Evolutionary conservation across 2,329 filamentous ascomycete genomes (phyloP), one percentile per base, ranked within the genome.

Genomic region (Clarireedia sp.): DNA sequence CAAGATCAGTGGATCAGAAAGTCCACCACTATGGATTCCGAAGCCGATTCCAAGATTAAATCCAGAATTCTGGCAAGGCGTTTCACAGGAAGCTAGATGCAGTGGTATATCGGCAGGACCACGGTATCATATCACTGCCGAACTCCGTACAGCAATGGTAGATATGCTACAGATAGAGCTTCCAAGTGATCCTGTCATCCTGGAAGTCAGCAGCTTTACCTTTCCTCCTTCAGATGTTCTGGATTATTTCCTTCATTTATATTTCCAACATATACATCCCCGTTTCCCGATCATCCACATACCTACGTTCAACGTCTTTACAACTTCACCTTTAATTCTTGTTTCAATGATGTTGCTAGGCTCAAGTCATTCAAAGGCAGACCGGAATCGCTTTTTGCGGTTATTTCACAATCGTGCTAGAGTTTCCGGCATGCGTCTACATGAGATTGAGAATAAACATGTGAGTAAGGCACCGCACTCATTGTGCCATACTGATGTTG

Each of bases 281-380:
- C 50, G 64, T 48, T 66, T 63, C 54, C 60, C 63, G 6, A 56
- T 66, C 14, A 48, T 65, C 10, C 64, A 67, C 48, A 54, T 66
- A 10, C 65, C 65, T 8, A 66, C 65, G 8, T 66, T 67, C 26
- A 56, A 66, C 43, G 57, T 66, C 3, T 66, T 65, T 38, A 58
- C 51, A 17, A 55, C 57, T 24, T 57, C 61, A 41, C 63, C 63
- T 36, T 50, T 66, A 3, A 54, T 67, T 17, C 49, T 67, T 5
- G 48, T 64, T 2, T 59, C 62, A 2, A 67, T 67, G 64, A 66
- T 66, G 63, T 65, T 67, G 44, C 57, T 67, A 7, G 65, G 65
- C 3, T 65, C 64, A 12, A 63, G 62, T 48, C 63, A 67, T 57
- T 66, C 65, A 1, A 57, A 52, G 10, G 51, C 50, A 7, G 65